Conservation (phyloP, 768 basidiomycete genomes). For the Serendipita sp. region DNA sequence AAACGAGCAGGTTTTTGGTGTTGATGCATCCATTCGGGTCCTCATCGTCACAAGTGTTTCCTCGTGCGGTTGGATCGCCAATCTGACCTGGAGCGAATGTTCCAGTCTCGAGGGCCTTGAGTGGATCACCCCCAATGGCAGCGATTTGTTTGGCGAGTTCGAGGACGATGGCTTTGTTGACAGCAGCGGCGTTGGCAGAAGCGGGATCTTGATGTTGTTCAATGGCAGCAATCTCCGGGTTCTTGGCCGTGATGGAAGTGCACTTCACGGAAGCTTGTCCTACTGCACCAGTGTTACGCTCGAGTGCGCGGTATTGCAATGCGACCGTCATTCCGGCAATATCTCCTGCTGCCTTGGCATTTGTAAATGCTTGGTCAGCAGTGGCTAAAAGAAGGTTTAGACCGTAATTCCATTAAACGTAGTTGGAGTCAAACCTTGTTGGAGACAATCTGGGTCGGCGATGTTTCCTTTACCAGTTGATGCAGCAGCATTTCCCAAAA, state of each 20-base stretch:
- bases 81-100: constrained; percentile 44
- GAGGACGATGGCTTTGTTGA: constrained; percentile 48
- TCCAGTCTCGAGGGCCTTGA: constrained; percentile 39
- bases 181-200: constrained; percentile 35
- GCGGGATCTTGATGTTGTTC: constrained; percentile 54
- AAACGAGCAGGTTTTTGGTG: constrained; percentile 41
- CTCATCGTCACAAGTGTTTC: constrained; percentile 37
- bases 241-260: constrained; percentile 37
- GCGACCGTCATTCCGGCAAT: constrained; percentile 41
- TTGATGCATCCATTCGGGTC: constrained; percentile 47
- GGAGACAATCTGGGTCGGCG: constrained; percentile 42
- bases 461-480: constrained; percentile 36
- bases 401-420: neutral
- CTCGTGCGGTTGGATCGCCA: constrained; percentile 36
- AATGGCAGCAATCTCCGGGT: constrained; percentile 51
- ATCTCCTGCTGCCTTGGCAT: constrained; percentile 47
- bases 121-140: constrained; percentile 45
- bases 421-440: constrained; percentile 23
- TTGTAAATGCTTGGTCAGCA: constrained; percentile 56
- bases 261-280: constrained; percentile 33
- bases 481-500: constrained; percentile 52
- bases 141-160: constrained; percentile 50
- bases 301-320: constrained; percentile 46
- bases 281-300: constrained; percentile 45
- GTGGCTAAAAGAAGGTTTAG: constrained; percentile 20